A percentile compares a stretch with the other conserved stretches of the same genome.
phyloP scores from a whole-genome alignment of 352 stramenopile species.

The Phytophthora quininea region DNA sequence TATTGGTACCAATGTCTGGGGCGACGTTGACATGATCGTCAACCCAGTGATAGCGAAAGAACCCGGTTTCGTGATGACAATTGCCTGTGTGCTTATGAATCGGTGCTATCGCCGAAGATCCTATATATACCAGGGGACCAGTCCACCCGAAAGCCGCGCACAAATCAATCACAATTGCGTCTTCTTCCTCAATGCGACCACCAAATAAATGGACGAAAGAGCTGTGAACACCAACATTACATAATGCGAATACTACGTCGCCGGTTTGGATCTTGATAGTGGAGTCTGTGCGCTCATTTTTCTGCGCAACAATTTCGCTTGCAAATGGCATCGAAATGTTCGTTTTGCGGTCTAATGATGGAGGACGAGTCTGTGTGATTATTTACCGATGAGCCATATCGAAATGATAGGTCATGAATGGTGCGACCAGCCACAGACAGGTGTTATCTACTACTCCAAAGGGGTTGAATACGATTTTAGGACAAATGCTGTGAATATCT shows the following conservation, averaged over 20 bases:
- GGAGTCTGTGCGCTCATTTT: background rate
- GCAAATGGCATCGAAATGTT: conserved; percentile 1
- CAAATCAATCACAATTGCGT: conserved; percentile 24
- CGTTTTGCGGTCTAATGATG: conserved; percentile 6
- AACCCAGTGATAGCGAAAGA: conserved; percentile 30
- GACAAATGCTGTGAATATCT: conserved; percentile 11
- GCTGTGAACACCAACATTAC: conserved; percentile 4
- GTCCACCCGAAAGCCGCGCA: conserved; percentile 24
- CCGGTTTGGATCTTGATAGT: conserved; percentile 9
- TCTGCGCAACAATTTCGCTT: conserved; percentile 3
- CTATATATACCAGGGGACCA: conserved; percentile 6
- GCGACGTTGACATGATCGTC: conserved; percentile 31
- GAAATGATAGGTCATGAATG: conserved; percentile 26
- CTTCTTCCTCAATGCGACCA: background rate
- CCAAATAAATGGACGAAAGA: background rate
- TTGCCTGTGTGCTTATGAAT: background rate
- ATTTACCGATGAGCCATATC: conserved; percentile 13
- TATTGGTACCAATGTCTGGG: background rate
- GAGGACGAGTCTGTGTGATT: conserved; percentile 1
- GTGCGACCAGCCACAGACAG: background rate
- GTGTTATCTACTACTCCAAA: conserved; percentile 28
- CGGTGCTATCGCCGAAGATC: conserved; percentile 18
- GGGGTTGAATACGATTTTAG: conserved; percentile 4
- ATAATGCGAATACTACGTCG: conserved; percentile 20
- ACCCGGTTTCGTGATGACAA: background rate